Evolutionary conservation across 2,329 filamentous ascomycete genomes (phyloP).

Genomic region (Microdochium nivale): DNA sequence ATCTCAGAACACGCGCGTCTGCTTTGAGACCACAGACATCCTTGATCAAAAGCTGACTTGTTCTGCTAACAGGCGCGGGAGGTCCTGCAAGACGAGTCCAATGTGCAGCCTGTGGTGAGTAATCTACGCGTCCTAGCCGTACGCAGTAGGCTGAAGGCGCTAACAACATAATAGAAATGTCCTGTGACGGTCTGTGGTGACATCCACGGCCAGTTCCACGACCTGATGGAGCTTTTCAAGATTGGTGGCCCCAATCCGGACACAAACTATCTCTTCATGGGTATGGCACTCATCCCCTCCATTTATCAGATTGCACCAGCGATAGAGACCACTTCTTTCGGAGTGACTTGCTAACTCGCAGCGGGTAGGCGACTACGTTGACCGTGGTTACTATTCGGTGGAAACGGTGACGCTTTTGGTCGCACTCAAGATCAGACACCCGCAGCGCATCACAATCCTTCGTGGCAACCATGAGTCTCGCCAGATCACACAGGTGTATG

Average conservation of each 20-base stretch:
- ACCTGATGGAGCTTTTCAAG: slow-evolving; percentile 98
- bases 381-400: slow-evolving; percentile 97
- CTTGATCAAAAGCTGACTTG: background rate
- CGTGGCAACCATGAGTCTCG: slow-evolving; percentile 98
- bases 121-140: background rate
- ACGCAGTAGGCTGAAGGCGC: background rate
- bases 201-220: slow-evolving; percentile 98
- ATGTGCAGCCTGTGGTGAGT: slow-evolving; percentile 95
- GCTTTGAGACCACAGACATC: no score
- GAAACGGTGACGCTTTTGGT: slow-evolving; percentile 96
- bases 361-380: slow-evolving; percentile 81
- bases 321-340: background rate
- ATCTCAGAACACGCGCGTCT: no score
- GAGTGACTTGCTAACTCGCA: slow-evolving; percentile 6
- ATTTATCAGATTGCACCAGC: slow-evolving; percentile 5
- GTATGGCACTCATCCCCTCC: slow-evolving; percentile 37
- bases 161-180: slow-evolving; percentile 61
- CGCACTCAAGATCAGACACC: slow-evolving; percentile 95
- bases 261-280: slow-evolving; percentile 99
- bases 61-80: slow-evolving; percentile 64
- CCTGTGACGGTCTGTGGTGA: slow-evolving; percentile 98
- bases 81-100: slow-evolving; percentile 94
- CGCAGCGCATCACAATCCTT: slow-evolving; percentile 94
- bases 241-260: slow-evolving; percentile 97
- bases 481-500: slow-evolving; percentile 98